Evolutionary conservation across 257 asterid species (phyloP).

Genomic region (Gynochthodes officinalis): DNA sequence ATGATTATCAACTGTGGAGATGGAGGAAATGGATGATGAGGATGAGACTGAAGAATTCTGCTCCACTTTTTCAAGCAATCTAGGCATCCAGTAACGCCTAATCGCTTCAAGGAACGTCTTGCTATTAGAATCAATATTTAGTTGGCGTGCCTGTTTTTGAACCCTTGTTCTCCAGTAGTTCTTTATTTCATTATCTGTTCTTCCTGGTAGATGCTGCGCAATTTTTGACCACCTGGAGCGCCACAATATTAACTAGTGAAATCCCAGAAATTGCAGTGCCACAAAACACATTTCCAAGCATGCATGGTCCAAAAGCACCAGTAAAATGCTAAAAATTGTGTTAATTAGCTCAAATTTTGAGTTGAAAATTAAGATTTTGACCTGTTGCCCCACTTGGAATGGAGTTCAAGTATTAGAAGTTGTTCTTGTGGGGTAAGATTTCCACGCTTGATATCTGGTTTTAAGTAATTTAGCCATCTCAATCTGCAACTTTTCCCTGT

Average conservation of each 20-base stretch:
- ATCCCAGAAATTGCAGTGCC: not conserved
- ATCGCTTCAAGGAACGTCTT: conserved; percentile 62
- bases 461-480: conserved; percentile 83
- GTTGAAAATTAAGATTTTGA: conserved; percentile 8
- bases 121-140: conserved; percentile 74
- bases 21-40: conserved; percentile 25
- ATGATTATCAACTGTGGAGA: conserved; percentile 34
- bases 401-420: conserved; percentile 77
- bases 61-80: conserved; percentile 52
- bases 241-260: not conserved
- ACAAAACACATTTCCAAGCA: not conserved
- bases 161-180: conserved; percentile 92
- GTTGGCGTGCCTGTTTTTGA: conserved; percentile 80
- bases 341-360: too few relatives aligned
- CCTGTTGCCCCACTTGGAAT: conserved; percentile 88
- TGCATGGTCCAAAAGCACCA: not conserved
- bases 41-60: conserved; percentile 34
- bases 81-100: conserved; percentile 67
- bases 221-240: conserved; percentile 74
- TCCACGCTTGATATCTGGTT: conserved; percentile 81
- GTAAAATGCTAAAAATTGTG: not conserved
- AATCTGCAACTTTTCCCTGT: conserved; percentile 88
- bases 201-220: conserved; percentile 72
- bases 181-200: conserved; percentile 86
- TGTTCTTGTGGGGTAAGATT: conserved; percentile 76